Conservation (phyloP, 2,329 filamentous ascomycete species). For the Microdochium nivale region DNA sequence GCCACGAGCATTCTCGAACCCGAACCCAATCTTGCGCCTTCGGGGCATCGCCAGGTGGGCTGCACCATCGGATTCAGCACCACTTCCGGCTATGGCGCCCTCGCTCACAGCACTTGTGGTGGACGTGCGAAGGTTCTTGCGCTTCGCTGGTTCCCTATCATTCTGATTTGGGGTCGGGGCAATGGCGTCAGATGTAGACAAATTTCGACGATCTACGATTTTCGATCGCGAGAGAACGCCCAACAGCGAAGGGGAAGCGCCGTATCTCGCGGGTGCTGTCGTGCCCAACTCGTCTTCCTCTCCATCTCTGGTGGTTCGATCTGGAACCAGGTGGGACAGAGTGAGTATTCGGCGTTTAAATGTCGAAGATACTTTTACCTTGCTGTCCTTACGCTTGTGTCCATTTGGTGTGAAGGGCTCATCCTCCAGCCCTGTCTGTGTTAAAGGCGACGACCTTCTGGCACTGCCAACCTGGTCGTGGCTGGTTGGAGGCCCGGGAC, state of each 20-base stretch:
- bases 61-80: background rate
- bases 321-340: constrained; percentile 8
- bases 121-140: background rate
- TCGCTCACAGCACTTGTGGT: background rate
- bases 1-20: background rate
- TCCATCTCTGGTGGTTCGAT: constrained; percentile 3
- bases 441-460: background rate
- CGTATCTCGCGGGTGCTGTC: constrained; percentile 3
- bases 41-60: background rate
- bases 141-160: background rate
- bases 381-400: background rate
- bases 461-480: background rate
- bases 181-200: background rate
- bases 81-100: background rate
- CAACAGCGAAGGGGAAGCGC: background rate
- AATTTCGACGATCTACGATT: background rate
- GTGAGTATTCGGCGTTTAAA: background rate
- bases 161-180: background rate
- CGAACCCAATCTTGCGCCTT: background rate
- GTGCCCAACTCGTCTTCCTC: constrained; percentile 17
- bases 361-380: background rate
- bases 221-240: background rate
- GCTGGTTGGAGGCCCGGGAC: background rate
- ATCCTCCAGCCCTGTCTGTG: background rate
- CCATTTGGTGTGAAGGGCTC: background rate